Conservation (phyloP, 768 basidiomycete species). For the Tylopilus plumbeoviolaceoides region DNA sequence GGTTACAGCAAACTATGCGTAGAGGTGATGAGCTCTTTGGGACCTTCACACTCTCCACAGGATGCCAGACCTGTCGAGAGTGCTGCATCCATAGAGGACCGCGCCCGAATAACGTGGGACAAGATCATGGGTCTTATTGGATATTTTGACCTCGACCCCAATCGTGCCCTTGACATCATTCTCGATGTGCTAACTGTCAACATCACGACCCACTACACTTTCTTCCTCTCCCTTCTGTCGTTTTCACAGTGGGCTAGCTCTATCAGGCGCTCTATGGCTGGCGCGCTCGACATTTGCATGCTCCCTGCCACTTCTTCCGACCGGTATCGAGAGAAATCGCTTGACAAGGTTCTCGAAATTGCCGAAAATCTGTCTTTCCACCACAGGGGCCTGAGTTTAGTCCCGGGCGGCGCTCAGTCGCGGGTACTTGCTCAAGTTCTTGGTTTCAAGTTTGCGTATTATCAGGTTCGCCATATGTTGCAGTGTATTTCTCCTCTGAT, state of each 20-base stretch:
- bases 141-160: slow-evolving; percentile 95
- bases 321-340: slow-evolving; percentile 51
- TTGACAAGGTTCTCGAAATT: slow-evolving; percentile 63
- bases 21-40: slow-evolving; percentile 75
- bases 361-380: slow-evolving; percentile 37
- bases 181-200: slow-evolving; percentile 87
- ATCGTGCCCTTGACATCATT: slow-evolving; percentile 88
- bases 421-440: slow-evolving; percentile 84
- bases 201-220: slow-evolving; percentile 75
- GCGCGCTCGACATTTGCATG: slow-evolving; percentile 33
- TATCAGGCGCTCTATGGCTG: slow-evolving; percentile 30
- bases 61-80: slow-evolving; percentile 67
- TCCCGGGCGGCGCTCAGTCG: slow-evolving; percentile 35
- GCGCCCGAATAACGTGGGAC: slow-evolving; percentile 72
- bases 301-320: slow-evolving; percentile 35
- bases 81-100: slow-evolving; percentile 51
- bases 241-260: slow-evolving; percentile 83
- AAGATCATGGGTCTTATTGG: slow-evolving; percentile 87
- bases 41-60: slow-evolving; percentile 63
- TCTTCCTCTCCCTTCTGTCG: slow-evolving; percentile 83
- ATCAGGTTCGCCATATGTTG: slow-evolving; percentile 58
- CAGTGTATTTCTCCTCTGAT: slow-evolving; percentile 12
- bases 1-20: slow-evolving; percentile 92
- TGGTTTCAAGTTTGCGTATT: slow-evolving; percentile 95
- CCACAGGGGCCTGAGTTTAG: slow-evolving; percentile 4